Base-by-base conservation (phyloP, 345 rosid genomes). In the Erysimum cheiranthoides region DNA sequence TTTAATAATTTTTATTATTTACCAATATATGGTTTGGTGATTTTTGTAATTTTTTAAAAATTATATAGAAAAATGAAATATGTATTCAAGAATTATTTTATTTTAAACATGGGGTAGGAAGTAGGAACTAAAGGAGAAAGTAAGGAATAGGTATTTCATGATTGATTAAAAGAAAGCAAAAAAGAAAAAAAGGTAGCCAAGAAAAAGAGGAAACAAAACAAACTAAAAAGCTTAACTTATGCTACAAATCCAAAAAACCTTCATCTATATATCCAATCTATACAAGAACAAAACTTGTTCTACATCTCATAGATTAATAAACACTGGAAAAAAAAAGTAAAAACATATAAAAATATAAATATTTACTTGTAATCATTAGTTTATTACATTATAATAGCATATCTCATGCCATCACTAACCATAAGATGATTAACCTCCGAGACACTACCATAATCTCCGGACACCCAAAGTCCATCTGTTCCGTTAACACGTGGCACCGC, bases 361-460 rank as follows among this genome's bases (percentile, higher is more conserved):
- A 17, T n/a, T 5, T 14, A 45, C 7, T 14, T 5, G 11, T 45
- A 9, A 2, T 45, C n/a, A 40, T 34, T 1, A 34, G 36, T 30
- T 30, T 35, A 43, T 81, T 91, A 93, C 96, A 93, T 88, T 83
- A 91, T 81, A 85, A 93, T 91, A 30, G 98, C 92, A 62, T 93
- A 91, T 53, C 96, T 90, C 96, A 91, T 85, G 80, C 98, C 84
- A 74, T 93, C 97, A 73, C 88, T 87, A 18, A 89, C 97, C 90
- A 93, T 88, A 25, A 89, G 84, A 82, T 91, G 92, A 60, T 93
- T 93, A 82, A 91, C 84, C 76, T 93, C 98, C 0, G 97, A 84
- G 14, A 81, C 73, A 6, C 84, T 90, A 3, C 80, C 78, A 28
- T 77, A 77, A 57, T 89, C 93, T 13, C 86, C 89, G 0, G 98